Conservation (phyloP, 2,329 filamentous ascomycete genomes). For the Fusarium musae region DNA sequence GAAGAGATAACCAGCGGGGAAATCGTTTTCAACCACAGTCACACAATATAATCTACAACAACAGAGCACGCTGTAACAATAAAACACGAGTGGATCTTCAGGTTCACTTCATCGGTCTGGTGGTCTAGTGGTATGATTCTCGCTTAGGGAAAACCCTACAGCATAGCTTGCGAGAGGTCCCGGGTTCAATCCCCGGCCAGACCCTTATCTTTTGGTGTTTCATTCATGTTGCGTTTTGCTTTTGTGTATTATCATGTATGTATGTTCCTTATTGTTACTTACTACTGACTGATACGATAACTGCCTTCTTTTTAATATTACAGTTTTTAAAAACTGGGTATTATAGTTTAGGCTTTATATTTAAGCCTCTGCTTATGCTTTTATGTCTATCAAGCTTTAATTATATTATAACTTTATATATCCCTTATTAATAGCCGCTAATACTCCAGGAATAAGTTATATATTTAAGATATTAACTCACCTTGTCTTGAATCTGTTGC, state of each 20-base stretch:
- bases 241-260: background rate
- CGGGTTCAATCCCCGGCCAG: conserved; percentile 60
- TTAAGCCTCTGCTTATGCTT: background rate
- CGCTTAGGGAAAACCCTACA: conserved; percentile 68
- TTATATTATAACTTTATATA: too few species aligned
- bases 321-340: background rate
- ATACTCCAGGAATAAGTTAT: background rate
- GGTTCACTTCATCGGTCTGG: conserved; percentile 50
- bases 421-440: too few species aligned
- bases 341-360: background rate
- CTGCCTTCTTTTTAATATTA: background rate
- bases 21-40: accelerated
- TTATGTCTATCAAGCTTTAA: too few species aligned
- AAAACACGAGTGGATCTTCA: conserved; percentile 17
- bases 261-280: too few species aligned
- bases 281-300: too few species aligned
- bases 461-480: background rate
- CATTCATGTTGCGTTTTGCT: background rate
- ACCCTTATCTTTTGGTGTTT: conserved; percentile 48
- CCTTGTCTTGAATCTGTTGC: background rate
- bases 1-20: background rate
- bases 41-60: background rate
- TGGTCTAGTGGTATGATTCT: conserved; percentile 79
- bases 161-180: conserved; percentile 57
- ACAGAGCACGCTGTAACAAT: background rate